phyloP scores from a whole-genome alignment of 306 rosid species.

The Benincasa hispida region DNA sequence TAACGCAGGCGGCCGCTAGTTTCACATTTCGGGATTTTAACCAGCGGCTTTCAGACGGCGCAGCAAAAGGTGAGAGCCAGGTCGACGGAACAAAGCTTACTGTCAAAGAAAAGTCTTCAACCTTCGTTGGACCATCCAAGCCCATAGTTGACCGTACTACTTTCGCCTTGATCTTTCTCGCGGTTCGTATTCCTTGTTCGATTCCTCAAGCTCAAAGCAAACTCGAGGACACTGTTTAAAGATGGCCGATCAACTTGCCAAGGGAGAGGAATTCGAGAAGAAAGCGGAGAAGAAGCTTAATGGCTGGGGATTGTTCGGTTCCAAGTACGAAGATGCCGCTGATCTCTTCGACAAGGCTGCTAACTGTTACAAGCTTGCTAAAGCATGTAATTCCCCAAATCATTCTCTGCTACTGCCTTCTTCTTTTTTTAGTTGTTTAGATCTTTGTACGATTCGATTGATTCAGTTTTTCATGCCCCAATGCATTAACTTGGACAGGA shows the following conservation, averaged over 20 bases:
- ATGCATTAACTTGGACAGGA: not conserved
- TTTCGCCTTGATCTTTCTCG: not conserved
- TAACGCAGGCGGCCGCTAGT: not conserved
- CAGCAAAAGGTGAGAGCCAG: not conserved
- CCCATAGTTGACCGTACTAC: not conserved
- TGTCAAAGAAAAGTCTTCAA: not conserved
- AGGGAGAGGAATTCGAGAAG: slow-evolving; percentile 60
- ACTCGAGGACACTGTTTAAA: not conserved
- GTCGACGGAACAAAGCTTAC: not conserved
- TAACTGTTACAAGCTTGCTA: slow-evolving; percentile 80
- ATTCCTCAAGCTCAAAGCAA: not conserved
- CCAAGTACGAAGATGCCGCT: slow-evolving; percentile 80
- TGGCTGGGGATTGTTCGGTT: slow-evolving; percentile 73
- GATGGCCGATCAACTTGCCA: slow-evolving; percentile 67
- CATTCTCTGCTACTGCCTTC: not conserved
- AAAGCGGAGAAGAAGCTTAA: slow-evolving; percentile 82
- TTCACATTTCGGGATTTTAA: not conserved
- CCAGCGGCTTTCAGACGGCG: not conserved
- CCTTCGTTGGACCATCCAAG: not conserved
- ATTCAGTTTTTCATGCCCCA: not conserved
- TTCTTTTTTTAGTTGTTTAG: not conserved
- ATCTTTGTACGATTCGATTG: not conserved
- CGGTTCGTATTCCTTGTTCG: not conserved
- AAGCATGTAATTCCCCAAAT: slow-evolving; percentile 39
- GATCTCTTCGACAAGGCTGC: slow-evolving; percentile 94